phyloP scores from a whole-genome alignment of 345 rosid species.

The Aquilaria sinensis region DNA sequence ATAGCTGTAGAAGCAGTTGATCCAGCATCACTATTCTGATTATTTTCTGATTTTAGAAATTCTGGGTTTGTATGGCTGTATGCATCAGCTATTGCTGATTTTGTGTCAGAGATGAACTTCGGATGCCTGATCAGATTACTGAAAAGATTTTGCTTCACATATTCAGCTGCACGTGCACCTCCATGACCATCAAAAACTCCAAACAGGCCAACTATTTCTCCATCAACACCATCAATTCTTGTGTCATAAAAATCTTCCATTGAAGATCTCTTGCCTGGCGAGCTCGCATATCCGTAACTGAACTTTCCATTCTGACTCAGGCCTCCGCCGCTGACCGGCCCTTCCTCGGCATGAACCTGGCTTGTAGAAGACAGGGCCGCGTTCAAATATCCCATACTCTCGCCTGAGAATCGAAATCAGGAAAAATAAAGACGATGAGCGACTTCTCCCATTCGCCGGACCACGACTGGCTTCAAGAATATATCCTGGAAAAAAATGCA shows the following conservation, averaged over 20 bases:
- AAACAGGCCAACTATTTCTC: conserved; percentile 93
- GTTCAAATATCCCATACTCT: conserved; percentile 71
- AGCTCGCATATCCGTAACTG: conserved; percentile 99
- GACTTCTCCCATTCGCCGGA: conserved; percentile 7
- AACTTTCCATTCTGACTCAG: conserved; percentile 92
- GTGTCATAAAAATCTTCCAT: conserved; percentile 99
- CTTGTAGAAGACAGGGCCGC: conserved; percentile 68
- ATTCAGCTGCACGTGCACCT: conserved; percentile 98
- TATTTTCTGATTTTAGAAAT: conserved; percentile 86
- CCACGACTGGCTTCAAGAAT: conserved; percentile 16
- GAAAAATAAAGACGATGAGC: conserved; percentile 10
- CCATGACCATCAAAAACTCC: conserved; percentile 99
- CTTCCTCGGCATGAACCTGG: conserved; percentile 69
- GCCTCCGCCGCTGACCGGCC: conserved; percentile 90
- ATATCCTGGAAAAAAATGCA: conserved; percentile 4
- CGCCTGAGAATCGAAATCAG: conserved; percentile 20
- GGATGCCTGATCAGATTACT: conserved; percentile 93
- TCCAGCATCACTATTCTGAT: too few relatives aligned
- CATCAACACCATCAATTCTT: conserved; percentile 85
- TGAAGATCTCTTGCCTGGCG: conserved; percentile 91
- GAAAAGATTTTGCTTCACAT: conserved; percentile 88
- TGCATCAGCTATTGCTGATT: conserved; percentile 96
- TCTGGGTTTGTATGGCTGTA: conserved; percentile 88
- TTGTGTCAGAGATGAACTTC: conserved; percentile 87
- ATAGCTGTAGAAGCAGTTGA: too few relatives aligned